A percentile compares a stretch with the other conserved stretches of the same genome.
Conservation (phyloP, 1,284 basidiomycete species). For the Spongiforma sp. region DNA sequence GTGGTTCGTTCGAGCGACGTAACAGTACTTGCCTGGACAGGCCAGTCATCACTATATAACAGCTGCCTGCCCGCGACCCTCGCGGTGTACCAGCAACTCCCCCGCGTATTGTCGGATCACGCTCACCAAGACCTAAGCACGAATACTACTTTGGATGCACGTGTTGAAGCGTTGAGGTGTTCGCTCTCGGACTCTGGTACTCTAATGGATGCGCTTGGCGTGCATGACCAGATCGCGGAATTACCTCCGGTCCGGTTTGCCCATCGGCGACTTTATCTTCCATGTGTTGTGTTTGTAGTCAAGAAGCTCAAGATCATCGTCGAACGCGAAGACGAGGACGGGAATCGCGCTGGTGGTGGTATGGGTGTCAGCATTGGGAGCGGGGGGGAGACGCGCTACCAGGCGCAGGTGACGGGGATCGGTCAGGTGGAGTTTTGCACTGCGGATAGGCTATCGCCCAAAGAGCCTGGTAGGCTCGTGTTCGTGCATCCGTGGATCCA, state of each 20-base stretch:
- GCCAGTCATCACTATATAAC: not conserved
- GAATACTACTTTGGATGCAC: too few relatives aligned
- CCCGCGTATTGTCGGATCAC: not conserved
- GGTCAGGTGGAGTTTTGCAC: not conserved
- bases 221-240: not conserved
- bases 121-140: too few relatives aligned
- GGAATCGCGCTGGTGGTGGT: too few relatives aligned
- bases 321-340: too few relatives aligned
- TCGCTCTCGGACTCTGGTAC: too few relatives aligned
- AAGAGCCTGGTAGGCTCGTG: not conserved
- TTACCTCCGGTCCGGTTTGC: not conserved
- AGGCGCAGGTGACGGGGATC: not conserved
- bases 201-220: not conserved
- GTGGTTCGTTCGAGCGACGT: not conserved
- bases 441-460: not conserved
- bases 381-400: not conserved
- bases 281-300: slow-evolving; percentile 2
- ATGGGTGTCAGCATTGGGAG: not conserved
- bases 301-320: not conserved
- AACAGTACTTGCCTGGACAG: not conserved
- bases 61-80: not conserved
- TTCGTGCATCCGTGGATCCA: slow-evolving; percentile 11
- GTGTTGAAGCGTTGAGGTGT: not conserved
- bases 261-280: slow-evolving; percentile 1
- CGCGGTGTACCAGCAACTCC: not conserved